Base-by-base conservation (phyloP, 2,329 filamentous ascomycete species). In the Dactylellina drechsleri region DNA sequence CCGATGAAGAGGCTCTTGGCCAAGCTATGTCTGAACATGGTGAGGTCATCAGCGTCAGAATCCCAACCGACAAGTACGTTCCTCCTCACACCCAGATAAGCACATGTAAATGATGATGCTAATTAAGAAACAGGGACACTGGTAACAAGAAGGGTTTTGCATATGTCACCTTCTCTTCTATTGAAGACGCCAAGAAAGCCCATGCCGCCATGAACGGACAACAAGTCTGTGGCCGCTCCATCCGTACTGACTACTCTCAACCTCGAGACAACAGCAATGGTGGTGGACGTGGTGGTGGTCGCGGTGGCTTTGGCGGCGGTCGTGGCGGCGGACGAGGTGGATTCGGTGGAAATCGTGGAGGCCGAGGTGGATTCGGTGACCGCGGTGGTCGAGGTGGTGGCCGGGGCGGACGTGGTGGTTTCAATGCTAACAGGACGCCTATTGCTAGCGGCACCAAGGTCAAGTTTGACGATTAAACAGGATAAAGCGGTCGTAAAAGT, bases 61-160 rank as follows among this genome's bases (percentile, higher is more conserved):
- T 97, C 76, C 93, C 93, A 60, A 97, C 93, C 73, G 92, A 97
- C 82, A 88, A 85, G 85, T 89, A 83, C 83, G 87, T 85, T 56
- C 1, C 31, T 36, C 31, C 6, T 5, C 31, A 36, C 5, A 36
- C 10, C 10, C 31, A 36, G 31, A 36, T 36, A 36, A 36, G 1
- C 31, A 36, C 31, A 1, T 10, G 31, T 36, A 10, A 36, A 36
- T 36, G 31, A n/a, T 20, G 40, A 68, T 81, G 57, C 79, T 83
- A 82, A 84, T 76, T 16, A 8, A 36, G 40, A 26, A 56, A 31
- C 72, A 89, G 89, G 82, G 92, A 96, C 76, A 89, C 89, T 77
- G 93, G 92, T 78, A 88, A 89, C 79, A 89, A 90, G 81, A 97
- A 97, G 89, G 93, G 93, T 70, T 97, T 96, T 83, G 93, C 92